Evolutionary conservation across 2,329 filamentous ascomycete genomes (phyloP), one percentile per base, ranked within the genome.

Genomic region (Aaosphaeria arxii): DNA sequence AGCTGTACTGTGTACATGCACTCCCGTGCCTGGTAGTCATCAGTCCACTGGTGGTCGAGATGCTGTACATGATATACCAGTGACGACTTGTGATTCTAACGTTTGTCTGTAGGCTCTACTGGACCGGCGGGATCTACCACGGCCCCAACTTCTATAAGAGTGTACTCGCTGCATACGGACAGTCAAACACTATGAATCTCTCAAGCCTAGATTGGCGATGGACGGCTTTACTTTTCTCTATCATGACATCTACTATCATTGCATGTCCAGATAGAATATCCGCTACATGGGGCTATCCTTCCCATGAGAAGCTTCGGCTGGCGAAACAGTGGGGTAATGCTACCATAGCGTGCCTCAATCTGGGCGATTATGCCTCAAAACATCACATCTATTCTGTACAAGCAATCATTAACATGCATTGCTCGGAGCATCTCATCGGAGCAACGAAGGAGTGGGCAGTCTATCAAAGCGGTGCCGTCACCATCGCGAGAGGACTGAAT

Each of bases 401-500:
- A 54, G 71, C 76, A 4, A 76, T 80, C 36, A 63, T 74, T 7
- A 74, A 71, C 1, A 61, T 77, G 30, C 77, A 77, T n/a, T 73
- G 76, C 3, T 74, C 74, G 6, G 76, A 75, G 6, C 77, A 80
- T 57, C 60, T 77, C 11, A 66, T 79, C 1, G 77, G 77, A 1
- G 73, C 71, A 28, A 74, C 74, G 5, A 77, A 76, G 51, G 73
- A 72, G 39, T 76, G 76, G 49, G 72, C 69, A 4, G 72, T 76
- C 1, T 66, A 75, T 17, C 65, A 78, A 6, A 73, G 71, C 3
- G 69, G 74, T 1, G 76, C 72, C 3, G 61, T 74, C 5, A 67
- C 75, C 6, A 76, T 80, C 40, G 76, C 75, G 2, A 74, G 77
- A 56, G 71, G 72, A 1, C 62, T 80, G 0, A 76, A 74, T 0